Percentiles rank a stretch among this genome's conserved stretches.
Evolutionary conservation across 1,284 basidiomycete genomes (phyloP).

Genomic region (Polyporus tsugae): DNA sequence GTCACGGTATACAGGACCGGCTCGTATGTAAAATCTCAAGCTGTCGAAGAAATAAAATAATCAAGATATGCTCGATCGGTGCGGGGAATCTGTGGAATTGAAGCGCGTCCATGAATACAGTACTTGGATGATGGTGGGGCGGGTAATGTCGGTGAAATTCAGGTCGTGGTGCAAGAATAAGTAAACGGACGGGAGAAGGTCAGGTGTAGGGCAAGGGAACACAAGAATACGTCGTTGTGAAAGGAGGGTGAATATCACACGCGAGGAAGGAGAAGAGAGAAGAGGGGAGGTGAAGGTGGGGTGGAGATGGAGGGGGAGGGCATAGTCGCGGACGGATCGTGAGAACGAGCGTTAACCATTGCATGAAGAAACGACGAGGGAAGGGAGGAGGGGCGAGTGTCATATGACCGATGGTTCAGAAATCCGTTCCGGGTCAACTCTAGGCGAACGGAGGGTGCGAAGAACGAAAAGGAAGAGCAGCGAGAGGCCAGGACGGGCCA

Average conservation of each 20-base stretch:
- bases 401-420: neutral
- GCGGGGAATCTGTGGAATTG: neutral
- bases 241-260: conserved; percentile 5
- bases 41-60: neutral
- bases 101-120: neutral
- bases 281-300: neutral
- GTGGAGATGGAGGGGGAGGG: neutral
- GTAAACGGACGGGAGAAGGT: neutral
- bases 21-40: neutral
- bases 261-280: neutral
- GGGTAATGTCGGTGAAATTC: neutral
- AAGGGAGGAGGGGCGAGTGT: neutral
- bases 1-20: neutral
- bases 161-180: neutral
- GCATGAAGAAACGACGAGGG: neutral
- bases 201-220: conserved; percentile 3
- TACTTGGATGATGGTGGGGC: neutral
- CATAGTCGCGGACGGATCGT: neutral
- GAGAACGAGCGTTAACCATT: conserved; percentile 1
- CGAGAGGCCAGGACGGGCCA: neutral
- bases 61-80: neutral
- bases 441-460: neutral
- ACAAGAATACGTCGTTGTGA: neutral
- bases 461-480: neutral
- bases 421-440: neutral